Percentiles rank a stretch among this genome's conserved stretches.
These are phyloP conservation scores for Aureobasidium sp. DNA, from an alignment of 2,329 filamentous ascomycete species.

Conservation along the genomic window DNA sequence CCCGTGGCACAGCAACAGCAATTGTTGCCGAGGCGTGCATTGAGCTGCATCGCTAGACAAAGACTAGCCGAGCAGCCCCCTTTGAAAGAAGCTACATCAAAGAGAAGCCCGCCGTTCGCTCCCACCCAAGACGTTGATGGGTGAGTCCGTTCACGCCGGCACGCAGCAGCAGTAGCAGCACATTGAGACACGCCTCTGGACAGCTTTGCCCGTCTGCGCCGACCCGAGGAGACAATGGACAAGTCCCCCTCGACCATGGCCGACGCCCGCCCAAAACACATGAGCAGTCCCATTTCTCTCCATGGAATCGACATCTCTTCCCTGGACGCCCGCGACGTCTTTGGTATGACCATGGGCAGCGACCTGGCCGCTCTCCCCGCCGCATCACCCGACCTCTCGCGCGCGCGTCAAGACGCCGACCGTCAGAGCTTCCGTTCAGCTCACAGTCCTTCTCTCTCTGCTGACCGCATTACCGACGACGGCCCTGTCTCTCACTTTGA, in stretches of 20 bases:
- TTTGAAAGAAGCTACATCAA: slow-evolving; percentile 5
- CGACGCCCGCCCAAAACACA: slow-evolving; percentile 4
- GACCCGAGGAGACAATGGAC: not conserved
- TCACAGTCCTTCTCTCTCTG: slow-evolving; percentile 17
- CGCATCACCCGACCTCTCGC: slow-evolving; percentile 21
- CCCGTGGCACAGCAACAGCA: not conserved
- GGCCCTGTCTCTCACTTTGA: slow-evolving; percentile 9
- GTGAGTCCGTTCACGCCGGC: not conserved
- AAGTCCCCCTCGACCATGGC: not conserved
- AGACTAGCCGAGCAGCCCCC: not conserved
- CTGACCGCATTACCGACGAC: slow-evolving; percentile 15
- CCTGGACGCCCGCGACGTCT: slow-evolving; percentile 24
- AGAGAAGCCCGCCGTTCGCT: not conserved
- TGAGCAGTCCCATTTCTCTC: slow-evolving; percentile 28
- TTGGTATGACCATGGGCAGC: slow-evolving; percentile 18
- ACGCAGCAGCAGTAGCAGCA: slow-evolving; percentile 1
- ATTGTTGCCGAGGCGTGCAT: not conserved
- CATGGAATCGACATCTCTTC: slow-evolving; percentile 30
- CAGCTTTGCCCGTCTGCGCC: not conserved
- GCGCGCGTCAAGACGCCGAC: slow-evolving; percentile 10
- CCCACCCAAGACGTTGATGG: slow-evolving; percentile 2
- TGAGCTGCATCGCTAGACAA: not conserved
- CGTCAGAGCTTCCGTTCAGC: slow-evolving; percentile 15
- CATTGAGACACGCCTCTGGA: not conserved
- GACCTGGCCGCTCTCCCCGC: slow-evolving; percentile 23